A percentile compares a stretch with the other conserved stretches of the same genome.
Evolutionary conservation across 371 early-diverging fungal genomes (phyloP).

Genomic region (Umbelopsis sp.): DNA sequence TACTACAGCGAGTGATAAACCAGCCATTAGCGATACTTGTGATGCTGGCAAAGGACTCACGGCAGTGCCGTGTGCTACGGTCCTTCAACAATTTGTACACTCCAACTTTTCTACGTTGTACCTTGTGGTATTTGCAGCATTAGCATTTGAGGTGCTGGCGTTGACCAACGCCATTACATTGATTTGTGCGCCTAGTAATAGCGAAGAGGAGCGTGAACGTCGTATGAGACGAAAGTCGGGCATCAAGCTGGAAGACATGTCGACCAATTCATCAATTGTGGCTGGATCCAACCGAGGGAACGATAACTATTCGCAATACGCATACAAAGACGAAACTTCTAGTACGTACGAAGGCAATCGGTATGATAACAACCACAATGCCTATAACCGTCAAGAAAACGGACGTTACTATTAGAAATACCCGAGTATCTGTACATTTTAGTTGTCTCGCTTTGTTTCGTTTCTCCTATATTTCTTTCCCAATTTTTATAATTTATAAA

Average conservation of each 20-base stretch:
- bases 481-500: background rate
- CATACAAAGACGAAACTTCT: conserved; percentile 13
- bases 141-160: conserved; percentile 45
- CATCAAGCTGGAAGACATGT: conserved; percentile 48
- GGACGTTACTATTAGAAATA: conserved; percentile 8
- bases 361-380: background rate
- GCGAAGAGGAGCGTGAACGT: conserved; percentile 46
- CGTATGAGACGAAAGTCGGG: conserved; percentile 52
- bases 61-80: conserved; percentile 33
- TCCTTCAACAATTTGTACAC: conserved; percentile 29
- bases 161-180: conserved; percentile 48
- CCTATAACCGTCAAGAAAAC: conserved; percentile 2
- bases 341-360: background rate
- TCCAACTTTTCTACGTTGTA: conserved; percentile 40
- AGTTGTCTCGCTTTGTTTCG: background rate
- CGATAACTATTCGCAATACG: conserved; percentile 10
- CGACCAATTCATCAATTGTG: background rate
- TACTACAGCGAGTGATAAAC: conserved; percentile 38
- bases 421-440: conserved; percentile 13
- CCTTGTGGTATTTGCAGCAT: conserved; percentile 42
- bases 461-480: background rate
- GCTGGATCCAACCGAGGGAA: conserved; percentile 8
- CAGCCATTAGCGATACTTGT: conserved; percentile 31
- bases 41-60: conserved; percentile 23
- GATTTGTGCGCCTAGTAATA: conserved; percentile 35